These are phyloP conservation scores for Pseudocercospora ulei DNA, from an alignment of 2,329 filamentous ascomycete genomes.

Conservation along the genomic window DNA sequence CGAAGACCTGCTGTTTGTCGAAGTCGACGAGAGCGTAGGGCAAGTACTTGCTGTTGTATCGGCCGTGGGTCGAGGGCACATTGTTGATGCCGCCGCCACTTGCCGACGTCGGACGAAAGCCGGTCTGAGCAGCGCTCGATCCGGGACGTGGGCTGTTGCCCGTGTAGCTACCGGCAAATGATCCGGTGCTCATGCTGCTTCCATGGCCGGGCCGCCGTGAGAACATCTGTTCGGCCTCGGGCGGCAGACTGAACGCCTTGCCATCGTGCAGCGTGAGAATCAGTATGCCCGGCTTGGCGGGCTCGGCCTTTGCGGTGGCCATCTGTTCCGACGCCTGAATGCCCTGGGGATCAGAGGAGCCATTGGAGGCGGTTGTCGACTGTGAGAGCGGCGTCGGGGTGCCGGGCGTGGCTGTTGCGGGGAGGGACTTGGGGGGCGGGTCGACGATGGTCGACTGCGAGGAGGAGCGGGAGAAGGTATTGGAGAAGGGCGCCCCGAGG, in stretches of 20 bases:
- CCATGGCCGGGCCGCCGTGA: constrained; percentile 59
- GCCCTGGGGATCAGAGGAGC: constrained; percentile 58
- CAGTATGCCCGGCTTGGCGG: constrained; percentile 80
- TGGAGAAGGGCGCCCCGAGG: constrained; percentile 66
- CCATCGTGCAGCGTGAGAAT: constrained; percentile 96
- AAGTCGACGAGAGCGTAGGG: constrained; percentile 96
- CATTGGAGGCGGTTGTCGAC: constrained; percentile 37
- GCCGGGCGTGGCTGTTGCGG: constrained; percentile 20
- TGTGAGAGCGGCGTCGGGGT: constrained; percentile 21
- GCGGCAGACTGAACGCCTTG: constrained; percentile 78
- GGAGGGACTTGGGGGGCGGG: constrained; percentile 34
- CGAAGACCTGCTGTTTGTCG: constrained; percentile 97
- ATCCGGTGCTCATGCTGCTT: constrained; percentile 61
- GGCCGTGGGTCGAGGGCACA: constrained; percentile 85
- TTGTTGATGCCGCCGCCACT: constrained; percentile 55
- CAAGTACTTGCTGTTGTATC: constrained; percentile 91
- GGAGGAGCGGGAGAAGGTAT: constrained; percentile 81
- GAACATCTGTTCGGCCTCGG: constrained; percentile 73
- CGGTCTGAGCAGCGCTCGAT: constrained; percentile 46
- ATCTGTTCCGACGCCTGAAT: constrained; percentile 75
- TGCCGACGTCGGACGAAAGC: constrained; percentile 66
- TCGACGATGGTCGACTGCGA: constrained; percentile 78
- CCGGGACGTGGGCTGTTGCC: constrained; percentile 54
- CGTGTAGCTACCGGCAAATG: constrained; percentile 40
- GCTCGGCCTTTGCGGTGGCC: constrained; percentile 60